Conservation (phyloP, 2,329 filamentous ascomycete genomes). For the Xylariaceae sp. region DNA sequence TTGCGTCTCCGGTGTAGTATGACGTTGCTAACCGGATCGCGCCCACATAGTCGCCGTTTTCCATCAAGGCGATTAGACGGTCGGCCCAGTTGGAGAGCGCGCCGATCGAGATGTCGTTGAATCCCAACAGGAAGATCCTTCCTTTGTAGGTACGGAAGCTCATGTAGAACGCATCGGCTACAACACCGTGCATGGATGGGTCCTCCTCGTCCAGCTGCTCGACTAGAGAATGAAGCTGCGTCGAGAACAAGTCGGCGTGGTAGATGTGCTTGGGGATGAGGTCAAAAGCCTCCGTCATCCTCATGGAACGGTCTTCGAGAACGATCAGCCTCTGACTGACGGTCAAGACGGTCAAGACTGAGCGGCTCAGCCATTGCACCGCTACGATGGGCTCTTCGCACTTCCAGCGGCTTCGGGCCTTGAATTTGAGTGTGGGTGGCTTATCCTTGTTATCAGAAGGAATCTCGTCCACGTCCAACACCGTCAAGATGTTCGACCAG, state of each 20-base stretch:
- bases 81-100: slow-evolving; percentile 97
- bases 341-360: slow-evolving; percentile 84
- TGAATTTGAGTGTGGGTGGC: slow-evolving; percentile 72
- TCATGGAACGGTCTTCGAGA: slow-evolving; percentile 80
- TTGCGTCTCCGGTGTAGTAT: slow-evolving; percentile 86
- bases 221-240: slow-evolving; percentile 76
- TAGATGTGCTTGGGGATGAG: slow-evolving; percentile 88
- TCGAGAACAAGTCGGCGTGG: slow-evolving; percentile 83
- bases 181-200: slow-evolving; percentile 85
- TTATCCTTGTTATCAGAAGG: slow-evolving; percentile 66
- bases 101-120: slow-evolving; percentile 86
- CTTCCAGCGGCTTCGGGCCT: slow-evolving; percentile 80
- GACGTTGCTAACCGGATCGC: slow-evolving; percentile 86
- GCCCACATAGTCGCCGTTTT: slow-evolving; percentile 90
- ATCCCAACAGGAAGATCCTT: slow-evolving; percentile 84
- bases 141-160: slow-evolving; percentile 96
- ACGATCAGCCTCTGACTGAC: slow-evolving; percentile 92
- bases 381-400: slow-evolving; percentile 93
- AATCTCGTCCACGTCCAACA: slow-evolving; percentile 79
- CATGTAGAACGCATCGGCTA: slow-evolving; percentile 97
- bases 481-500: slow-evolving; percentile 96
- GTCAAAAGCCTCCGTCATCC: slow-evolving; percentile 92
- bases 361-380: slow-evolving; percentile 93
- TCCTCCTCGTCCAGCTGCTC: slow-evolving; percentile 87
- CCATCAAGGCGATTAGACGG: slow-evolving; percentile 86